Percentiles rank a stretch among this genome's conserved stretches.
These are phyloP conservation scores for Eruca vesicaria DNA, from an alignment of 441 rosid genomes.

Conservation along the genomic window DNA sequence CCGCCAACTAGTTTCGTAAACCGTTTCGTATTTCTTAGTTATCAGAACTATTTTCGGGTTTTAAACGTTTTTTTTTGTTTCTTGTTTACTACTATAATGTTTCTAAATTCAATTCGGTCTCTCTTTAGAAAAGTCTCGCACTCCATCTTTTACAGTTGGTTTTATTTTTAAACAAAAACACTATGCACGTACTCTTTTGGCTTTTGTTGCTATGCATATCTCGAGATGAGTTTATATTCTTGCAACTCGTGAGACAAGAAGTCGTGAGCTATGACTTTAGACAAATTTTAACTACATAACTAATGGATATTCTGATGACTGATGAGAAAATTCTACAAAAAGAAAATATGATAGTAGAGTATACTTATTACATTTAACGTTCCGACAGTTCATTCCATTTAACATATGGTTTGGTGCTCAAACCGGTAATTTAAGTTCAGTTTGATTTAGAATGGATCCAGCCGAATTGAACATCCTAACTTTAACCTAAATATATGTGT, in stretches of 20 bases:
- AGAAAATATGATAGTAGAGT: not conserved
- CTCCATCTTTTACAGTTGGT: constrained; percentile 31
- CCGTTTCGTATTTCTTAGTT: not conserved
- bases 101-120: not conserved
- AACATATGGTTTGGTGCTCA: not conserved
- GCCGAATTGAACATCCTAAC: not conserved
- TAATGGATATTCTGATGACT: not conserved
- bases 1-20: not conserved
- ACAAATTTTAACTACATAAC: not conserved
- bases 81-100: not conserved
- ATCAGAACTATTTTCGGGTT: not conserved
- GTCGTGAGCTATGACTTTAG: constrained; percentile 10
- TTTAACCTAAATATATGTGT: not conserved
- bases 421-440: not conserved
- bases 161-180: not conserved
- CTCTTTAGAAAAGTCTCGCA: constrained; percentile 23
- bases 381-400: not conserved
- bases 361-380: not conserved
- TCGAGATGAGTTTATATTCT: not conserved
- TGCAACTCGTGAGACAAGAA: not conserved
- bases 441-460: not conserved
- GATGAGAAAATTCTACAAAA: not conserved
- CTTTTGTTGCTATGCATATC: not conserved
- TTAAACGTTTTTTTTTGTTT: not conserved
- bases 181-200: not conserved